A percentile compares a stretch with the other conserved stretches of the same genome.
These are phyloP conservation scores for Calendula officinalis DNA, from an alignment of 129 eudicot species.

Conservation along the genomic window DNA sequence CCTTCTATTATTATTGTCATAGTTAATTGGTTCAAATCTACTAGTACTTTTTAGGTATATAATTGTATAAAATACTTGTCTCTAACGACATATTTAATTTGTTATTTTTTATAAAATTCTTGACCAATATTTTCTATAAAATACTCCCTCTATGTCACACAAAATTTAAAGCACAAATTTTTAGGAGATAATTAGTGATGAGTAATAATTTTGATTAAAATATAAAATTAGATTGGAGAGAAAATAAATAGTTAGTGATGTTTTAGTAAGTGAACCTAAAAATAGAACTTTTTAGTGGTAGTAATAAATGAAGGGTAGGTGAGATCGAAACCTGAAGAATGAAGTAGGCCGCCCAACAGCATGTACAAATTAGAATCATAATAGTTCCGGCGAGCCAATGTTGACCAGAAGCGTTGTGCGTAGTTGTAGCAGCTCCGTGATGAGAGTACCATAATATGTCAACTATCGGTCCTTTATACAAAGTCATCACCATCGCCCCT, in stretches of 20 bases:
- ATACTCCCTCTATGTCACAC: too few species aligned
- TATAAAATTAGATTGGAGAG: too few species aligned
- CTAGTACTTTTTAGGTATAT: background rate
- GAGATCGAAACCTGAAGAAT: conserved; percentile 62
- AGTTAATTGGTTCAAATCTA: background rate
- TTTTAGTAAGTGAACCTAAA: too few species aligned
- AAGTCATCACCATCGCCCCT: conserved; percentile 92
- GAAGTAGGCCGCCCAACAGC: conserved; percentile 86
- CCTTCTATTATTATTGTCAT: background rate
- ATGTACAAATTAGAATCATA: conserved; percentile 55
- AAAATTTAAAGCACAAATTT: too few species aligned
- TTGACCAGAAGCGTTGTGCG: conserved; percentile 45
- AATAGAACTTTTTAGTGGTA: too few species aligned
- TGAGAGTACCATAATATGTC: conserved; percentile 53
- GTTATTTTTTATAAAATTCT: too few species aligned
- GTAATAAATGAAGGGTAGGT: background rate
- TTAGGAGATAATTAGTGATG: too few species aligned
- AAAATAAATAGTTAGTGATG: too few species aligned
- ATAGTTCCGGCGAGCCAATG: conserved; percentile 74
- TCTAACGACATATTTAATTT: too few species aligned
- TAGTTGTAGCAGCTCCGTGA: conserved; percentile 30
- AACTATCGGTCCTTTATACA: conserved; percentile 84
- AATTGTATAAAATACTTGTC: too few species aligned
- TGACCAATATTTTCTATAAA: too few species aligned
- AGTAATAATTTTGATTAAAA: too few species aligned